Percentiles rank a stretch among this genome's conserved stretches.
Evolutionary conservation across 2,329 filamentous ascomycete genomes (phyloP).

Genomic region (Massarina eburnea): DNA sequence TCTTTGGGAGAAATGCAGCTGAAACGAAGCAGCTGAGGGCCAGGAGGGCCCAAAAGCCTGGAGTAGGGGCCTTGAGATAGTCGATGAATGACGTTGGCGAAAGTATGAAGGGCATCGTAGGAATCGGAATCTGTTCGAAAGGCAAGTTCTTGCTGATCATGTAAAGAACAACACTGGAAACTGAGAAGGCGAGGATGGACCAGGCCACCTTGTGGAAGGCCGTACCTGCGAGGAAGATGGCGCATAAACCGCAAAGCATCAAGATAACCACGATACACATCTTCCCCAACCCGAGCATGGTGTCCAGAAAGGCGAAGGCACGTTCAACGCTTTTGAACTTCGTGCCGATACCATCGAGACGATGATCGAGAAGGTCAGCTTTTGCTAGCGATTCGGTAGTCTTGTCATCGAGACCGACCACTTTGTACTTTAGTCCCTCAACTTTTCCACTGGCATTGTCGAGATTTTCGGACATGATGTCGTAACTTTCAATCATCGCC

Average conservation of each 20-base stretch:
- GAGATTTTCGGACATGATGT: conserved; percentile 1
- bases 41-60: neutral
- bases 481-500: conserved; percentile 3
- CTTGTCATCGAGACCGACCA: neutral
- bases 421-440: conserved; percentile 2
- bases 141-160: neutral
- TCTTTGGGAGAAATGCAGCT: neutral
- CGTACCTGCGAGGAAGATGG: neutral
- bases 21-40: neutral
- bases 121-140: neutral
- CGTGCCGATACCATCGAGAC: conserved; percentile 4
- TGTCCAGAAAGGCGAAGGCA: conserved; percentile 1
- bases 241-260: neutral
- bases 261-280: neutral
- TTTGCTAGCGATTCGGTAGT: conserved; percentile 1
- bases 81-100: neutral
- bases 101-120: neutral
- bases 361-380: conserved; percentile 1
- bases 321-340: conserved; percentile 4
- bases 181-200: neutral
- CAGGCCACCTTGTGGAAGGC: neutral
- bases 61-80: neutral
- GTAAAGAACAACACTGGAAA: neutral
- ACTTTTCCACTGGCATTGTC: neutral
- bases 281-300: neutral